Evolutionary conservation across 495 filamentous ascomycete genomes (phyloP), one percentile per base, ranked within the genome.

Genomic region (Neurospora discreta): DNA sequence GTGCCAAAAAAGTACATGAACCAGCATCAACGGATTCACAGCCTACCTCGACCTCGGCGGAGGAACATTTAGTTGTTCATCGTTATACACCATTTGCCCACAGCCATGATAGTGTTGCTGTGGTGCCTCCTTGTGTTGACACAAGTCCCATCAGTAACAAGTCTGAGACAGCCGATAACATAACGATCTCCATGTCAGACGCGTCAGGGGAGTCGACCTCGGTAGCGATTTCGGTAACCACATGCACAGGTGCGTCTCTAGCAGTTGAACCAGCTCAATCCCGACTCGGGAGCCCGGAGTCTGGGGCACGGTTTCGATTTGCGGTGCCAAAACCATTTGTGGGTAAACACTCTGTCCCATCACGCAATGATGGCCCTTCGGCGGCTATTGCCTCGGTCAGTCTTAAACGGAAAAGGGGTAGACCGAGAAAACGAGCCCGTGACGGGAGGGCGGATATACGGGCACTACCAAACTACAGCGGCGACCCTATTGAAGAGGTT

Each of bases 401-500:
- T 39, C 52, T 71, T 36, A 39, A 70, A 16, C 76, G 26, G 52
- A 78, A 75, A 46, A 78, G 77, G 72, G 79, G 80, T 39, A 75
- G 79, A 36, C 75, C 69, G 26, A 81, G 68, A 71, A 83, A 77
- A 70, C 76, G 73, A 30, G 76, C 78, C 0, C 70, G 20, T 18
- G 81, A 82, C 71, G 82, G 81, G 20, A 81, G 82, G 39, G 77
- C 81, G 0, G 74, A 83, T 76, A 85, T 84, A 67, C 75, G 82
- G 52, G 75, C 74, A 8, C 74, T 84, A 11, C 83, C 83, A 0
- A 80, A 82, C 73, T 84, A 84, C 73, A 78, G 77, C 33, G 79
- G 77, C 26, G 83, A 85, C 73, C 82, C 82, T 9, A 84, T 84
- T 40, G 82, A 85, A 72, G 83, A 84, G 5, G 77, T 83, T 70